Conservation (phyloP, 73 alveolate genomes). For the Symbiodinium natans region DNA sequence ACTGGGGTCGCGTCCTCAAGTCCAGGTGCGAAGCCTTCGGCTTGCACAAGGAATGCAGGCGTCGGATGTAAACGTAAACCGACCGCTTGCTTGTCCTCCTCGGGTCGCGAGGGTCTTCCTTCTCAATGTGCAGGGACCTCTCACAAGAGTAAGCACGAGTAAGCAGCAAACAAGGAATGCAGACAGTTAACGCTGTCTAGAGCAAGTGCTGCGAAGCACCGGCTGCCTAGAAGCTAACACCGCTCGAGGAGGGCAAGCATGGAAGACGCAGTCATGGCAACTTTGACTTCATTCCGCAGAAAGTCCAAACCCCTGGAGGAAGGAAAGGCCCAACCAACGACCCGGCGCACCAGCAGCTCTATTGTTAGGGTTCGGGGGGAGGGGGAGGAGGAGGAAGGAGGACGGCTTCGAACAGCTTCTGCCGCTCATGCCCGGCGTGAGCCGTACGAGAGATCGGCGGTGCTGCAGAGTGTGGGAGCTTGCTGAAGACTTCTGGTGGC, state of each 20-base stretch:
- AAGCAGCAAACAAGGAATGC: neutral
- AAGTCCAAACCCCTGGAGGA: neutral
- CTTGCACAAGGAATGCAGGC: neutral
- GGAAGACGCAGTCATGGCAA: constrained; percentile 3
- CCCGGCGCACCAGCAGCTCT: neutral
- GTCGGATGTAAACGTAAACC: neutral
- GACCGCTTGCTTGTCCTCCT: neutral
- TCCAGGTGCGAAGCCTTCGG: neutral
- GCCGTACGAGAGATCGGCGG: neutral
- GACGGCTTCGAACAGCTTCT: neutral
- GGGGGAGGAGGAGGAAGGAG: too few species aligned
- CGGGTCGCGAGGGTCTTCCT: neutral
- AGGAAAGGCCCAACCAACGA: constrained; percentile 1
- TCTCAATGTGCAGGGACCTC: neutral
- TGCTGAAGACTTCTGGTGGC: neutral
- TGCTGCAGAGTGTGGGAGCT: neutral
- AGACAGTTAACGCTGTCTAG: neutral
- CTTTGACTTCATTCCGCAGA: neutral
- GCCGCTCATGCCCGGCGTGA: neutral
- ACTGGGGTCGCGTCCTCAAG: neutral
- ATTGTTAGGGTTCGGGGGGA: neutral
- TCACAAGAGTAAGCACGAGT: neutral
- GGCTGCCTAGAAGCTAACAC: constrained; percentile 3
- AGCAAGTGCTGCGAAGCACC: constrained; percentile 8
- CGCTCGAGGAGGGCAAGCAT: constrained; percentile 13